A percentile compares a stretch with the other conserved stretches of the same genome.
phyloP scores from a whole-genome alignment of 2,329 filamentous ascomycete genomes.

The Colletotrichum viniferum region DNA sequence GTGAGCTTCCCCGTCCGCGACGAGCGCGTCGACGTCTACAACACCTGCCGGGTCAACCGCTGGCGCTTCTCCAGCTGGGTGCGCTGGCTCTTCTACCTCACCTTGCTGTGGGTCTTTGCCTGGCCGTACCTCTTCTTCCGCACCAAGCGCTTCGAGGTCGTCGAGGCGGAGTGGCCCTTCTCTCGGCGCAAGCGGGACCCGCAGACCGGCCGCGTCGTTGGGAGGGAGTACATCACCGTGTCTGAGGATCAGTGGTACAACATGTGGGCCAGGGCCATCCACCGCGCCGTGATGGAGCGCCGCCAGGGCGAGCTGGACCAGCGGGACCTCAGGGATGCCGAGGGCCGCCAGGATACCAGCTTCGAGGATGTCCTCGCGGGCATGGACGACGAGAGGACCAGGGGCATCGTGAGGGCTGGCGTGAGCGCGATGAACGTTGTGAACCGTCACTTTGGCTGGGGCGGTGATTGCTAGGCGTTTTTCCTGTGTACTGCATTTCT shows the following conservation, averaged over 20 bases:
- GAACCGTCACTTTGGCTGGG: slow-evolving; percentile 61
- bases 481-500: not conserved
- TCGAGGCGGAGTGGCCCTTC: slow-evolving; percentile 65
- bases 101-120: slow-evolving; percentile 70
- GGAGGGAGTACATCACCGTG: slow-evolving; percentile 53
- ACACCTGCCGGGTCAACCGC: slow-evolving; percentile 62
- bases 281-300: slow-evolving; percentile 61
- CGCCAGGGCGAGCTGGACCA: slow-evolving; percentile 61
- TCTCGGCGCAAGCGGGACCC: slow-evolving; percentile 32
- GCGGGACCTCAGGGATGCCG: slow-evolving; percentile 54
- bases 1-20: slow-evolving; percentile 66
- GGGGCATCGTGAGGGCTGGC: slow-evolving; percentile 52
- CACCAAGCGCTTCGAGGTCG: slow-evolving; percentile 71
- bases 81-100: slow-evolving; percentile 67
- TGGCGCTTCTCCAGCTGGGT: slow-evolving; percentile 71
- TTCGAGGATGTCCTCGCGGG: slow-evolving; percentile 32
- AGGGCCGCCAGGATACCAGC: slow-evolving; percentile 37
- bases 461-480: slow-evolving; percentile 30
- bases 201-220: slow-evolving; percentile 23
- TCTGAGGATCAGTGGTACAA: slow-evolving; percentile 66
- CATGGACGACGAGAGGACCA: slow-evolving; percentile 42
- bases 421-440: slow-evolving; percentile 56
- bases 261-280: slow-evolving; percentile 65
- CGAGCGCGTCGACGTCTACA: slow-evolving; percentile 66
- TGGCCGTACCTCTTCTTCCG: slow-evolving; percentile 74